A percentile compares a stretch with the other conserved stretches of the same genome.
Evolutionary conservation across 192 early-diverging fungal genomes (phyloP).

Genomic region (Linnemannia schmuckeri): DNA sequence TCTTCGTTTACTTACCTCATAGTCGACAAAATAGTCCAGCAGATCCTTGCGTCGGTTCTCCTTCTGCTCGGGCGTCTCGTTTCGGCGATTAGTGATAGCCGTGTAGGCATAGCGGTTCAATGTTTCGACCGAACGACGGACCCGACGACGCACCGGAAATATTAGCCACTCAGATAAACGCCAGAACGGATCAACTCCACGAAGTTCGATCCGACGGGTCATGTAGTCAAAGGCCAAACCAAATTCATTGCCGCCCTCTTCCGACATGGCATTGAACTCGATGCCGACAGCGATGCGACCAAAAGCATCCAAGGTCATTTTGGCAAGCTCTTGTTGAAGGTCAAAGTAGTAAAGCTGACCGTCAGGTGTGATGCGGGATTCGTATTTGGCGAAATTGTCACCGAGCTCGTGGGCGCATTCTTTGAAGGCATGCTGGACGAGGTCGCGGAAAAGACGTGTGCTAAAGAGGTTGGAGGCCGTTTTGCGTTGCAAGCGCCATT

Average conservation of each 20-base stretch:
- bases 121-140: neutral
- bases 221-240: slow-evolving; percentile 62
- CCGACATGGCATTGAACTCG: slow-evolving; percentile 18
- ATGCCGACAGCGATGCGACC: slow-evolving; percentile 35
- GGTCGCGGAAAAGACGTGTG: slow-evolving; percentile 18
- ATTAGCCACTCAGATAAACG: slow-evolving; percentile 30
- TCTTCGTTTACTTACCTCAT: neutral
- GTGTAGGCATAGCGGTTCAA: slow-evolving; percentile 30
- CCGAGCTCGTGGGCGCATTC: slow-evolving; percentile 4
- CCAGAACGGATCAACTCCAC: slow-evolving; percentile 39
- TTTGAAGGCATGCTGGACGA: slow-evolving; percentile 17
- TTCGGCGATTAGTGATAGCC: slow-evolving; percentile 22
- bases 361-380: slow-evolving; percentile 7
- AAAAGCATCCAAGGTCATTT: slow-evolving; percentile 56
- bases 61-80: slow-evolving; percentile 14
- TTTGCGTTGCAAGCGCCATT: slow-evolving; percentile 64
- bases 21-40: slow-evolving; percentile 54
- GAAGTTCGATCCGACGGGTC: slow-evolving; percentile 28
- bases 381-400: neutral
- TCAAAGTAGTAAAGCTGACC: slow-evolving; percentile 27
- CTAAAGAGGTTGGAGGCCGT: slow-evolving; percentile 37
- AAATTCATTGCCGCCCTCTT: slow-evolving; percentile 48
- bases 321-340: slow-evolving; percentile 54
- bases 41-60: slow-evolving; percentile 33
- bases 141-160: neutral